Evolutionary conservation across 163 green algal genomes (phyloP), one percentile per base, ranked within the genome.

Genomic region (Scenedesmus sp.): DNA sequence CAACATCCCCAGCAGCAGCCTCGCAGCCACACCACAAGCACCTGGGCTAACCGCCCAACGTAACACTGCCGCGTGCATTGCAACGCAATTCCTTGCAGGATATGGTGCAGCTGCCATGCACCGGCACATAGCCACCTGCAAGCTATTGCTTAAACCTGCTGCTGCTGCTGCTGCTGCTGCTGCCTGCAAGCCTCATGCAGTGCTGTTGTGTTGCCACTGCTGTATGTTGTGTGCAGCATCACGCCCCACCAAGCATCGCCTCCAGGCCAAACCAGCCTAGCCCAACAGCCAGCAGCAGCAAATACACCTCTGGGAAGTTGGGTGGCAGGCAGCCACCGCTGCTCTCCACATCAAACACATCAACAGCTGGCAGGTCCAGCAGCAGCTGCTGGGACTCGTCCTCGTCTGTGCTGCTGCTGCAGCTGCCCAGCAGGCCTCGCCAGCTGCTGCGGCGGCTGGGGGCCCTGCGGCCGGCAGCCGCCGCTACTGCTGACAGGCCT

Each of bases 341-440:
- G 59, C 70, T 54, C 23, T 88, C 70, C 26, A 54, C 84, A 57
- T 88, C 70, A 67, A 88, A 64, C 18, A 60, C 59, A 23, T 77
- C 26, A 70, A 70, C 62, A 16, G 62, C 12, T 70, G 62, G 62
- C 8, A 70, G 12, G 62, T 70, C 62, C 62, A 70, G 62, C 62
- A 70, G 62, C 84, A 81, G 82, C 60, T 52, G 82, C 5, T 34
- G 18, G 6, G 55, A 12, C 20, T 46, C 82, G 34, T 15, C 15
- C 0, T 20, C 26, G 23, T 55, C 77, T 84, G 77, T 16, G 34
- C 10, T 23, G 70, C 70, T 81, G 12, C n/a, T 55, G 77, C 23
- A 18, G 34, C 26, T 55, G 26, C 70, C 70, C 18, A 59, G 62
- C 12, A 70, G 20, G 62, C 62, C 62, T 23, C 62, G 62, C 62